phyloP scores from a whole-genome alignment of 2,329 filamentous ascomycete species.

The Cercospora nicotianae region DNA sequence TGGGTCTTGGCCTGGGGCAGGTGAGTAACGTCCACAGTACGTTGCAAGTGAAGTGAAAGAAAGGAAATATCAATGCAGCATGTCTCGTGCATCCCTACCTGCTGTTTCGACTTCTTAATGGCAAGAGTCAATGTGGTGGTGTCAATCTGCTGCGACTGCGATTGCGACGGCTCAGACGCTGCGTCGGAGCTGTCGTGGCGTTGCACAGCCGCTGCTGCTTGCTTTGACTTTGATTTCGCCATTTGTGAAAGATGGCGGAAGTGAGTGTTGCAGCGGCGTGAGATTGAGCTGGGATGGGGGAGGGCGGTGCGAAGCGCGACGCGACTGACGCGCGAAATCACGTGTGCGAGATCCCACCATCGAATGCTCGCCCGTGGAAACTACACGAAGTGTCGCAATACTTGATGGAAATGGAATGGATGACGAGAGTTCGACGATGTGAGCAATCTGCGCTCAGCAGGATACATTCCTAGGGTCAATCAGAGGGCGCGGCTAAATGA shows the following conservation, averaged over 20 bases:
- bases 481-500: neutral
- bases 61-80: neutral
- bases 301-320: neutral
- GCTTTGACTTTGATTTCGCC: constrained; percentile 17
- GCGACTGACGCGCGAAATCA: neutral
- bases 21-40: neutral
- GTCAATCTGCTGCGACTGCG: constrained; percentile 16
- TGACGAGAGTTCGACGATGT: neutral
- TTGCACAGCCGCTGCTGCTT: neutral
- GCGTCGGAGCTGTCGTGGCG: neutral
- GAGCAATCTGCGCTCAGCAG: neutral
- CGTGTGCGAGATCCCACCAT: neutral
- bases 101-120: constrained; percentile 15
- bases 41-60: too few species aligned
- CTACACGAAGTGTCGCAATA: neutral
- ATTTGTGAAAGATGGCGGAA: constrained; percentile 6
- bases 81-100: constrained; percentile 6
- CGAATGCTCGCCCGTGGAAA: neutral
- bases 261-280: neutral
- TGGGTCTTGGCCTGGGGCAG: constrained; percentile 9
- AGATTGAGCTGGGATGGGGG: neutral
- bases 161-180: constrained; percentile 8
- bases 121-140: constrained; percentile 1
- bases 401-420: neutral
- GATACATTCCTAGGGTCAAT: neutral